phyloP scores from a whole-genome alignment of 2,329 filamentous ascomycete species.

The Colletotrichum simmondsii region DNA sequence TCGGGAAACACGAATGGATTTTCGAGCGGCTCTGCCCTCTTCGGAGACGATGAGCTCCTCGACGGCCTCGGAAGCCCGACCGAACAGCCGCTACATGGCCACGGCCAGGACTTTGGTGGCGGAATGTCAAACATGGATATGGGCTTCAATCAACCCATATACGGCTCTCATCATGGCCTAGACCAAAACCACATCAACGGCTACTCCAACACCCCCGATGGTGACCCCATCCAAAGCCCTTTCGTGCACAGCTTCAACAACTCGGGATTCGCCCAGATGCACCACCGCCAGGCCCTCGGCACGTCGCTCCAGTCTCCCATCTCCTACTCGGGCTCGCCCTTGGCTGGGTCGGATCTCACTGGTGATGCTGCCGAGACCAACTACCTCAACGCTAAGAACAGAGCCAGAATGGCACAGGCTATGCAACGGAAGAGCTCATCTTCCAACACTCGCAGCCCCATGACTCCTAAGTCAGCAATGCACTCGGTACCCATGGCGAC shows the following conservation, averaged over 20 bases:
- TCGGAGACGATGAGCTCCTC: conserved; percentile 89
- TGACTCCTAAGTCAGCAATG: conserved; percentile 88
- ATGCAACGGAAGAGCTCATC: conserved; percentile 82
- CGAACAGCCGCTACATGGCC: conserved; percentile 64
- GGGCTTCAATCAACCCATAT: conserved; percentile 65
- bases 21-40: conserved; percentile 80
- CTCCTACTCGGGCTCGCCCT: conserved; percentile 62
- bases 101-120: conserved; percentile 66
- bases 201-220: conserved; percentile 92
- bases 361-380: conserved; percentile 61
- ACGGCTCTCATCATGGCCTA: conserved; percentile 67
- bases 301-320: conserved; percentile 64
- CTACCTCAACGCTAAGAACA: conserved; percentile 68
- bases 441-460: conserved; percentile 80
- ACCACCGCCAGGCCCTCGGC: conserved; percentile 66
- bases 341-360: conserved; percentile 60
- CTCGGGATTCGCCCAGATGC: conserved; percentile 78
- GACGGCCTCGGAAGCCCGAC: conserved; percentile 74
- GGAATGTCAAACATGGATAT: conserved; percentile 66
- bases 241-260: conserved; percentile 85
- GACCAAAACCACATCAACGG: conserved; percentile 79
- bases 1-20: conserved; percentile 75
- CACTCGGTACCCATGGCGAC: conserved; percentile 75
- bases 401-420: conserved; percentile 68
- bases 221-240: conserved; percentile 90